Conservation (phyloP, 805 yeast genomes). For the Wickerhamomyces mucosus region DNA sequence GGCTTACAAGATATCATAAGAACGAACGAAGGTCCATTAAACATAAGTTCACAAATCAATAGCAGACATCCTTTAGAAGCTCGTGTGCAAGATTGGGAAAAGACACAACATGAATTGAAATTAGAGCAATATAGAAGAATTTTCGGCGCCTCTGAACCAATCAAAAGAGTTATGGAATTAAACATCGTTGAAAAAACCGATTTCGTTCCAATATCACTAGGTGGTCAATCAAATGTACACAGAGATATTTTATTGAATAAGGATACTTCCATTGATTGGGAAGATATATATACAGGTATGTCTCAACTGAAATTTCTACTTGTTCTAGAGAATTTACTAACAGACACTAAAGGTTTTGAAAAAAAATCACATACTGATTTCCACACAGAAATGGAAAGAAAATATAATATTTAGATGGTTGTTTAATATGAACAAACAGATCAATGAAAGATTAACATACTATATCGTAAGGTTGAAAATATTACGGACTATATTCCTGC, state of each 20-base stretch:
- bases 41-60: slow-evolving; percentile 48
- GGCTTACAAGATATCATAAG: slow-evolving; percentile 63
- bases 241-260: slow-evolving; percentile 70
- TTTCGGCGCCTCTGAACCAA: slow-evolving; percentile 92
- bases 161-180: slow-evolving; percentile 84
- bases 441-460: too few species aligned
- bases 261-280: slow-evolving; percentile 84
- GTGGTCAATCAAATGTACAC: slow-evolving; percentile 53
- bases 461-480: too few species aligned
- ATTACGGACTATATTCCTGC: too few species aligned
- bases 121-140: slow-evolving; percentile 73
- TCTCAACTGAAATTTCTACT: background rate
- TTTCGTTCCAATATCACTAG: slow-evolving; percentile 54
- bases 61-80: slow-evolving; percentile 81
- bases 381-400: slow-evolving; percentile 67
- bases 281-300: slow-evolving; percentile 66
- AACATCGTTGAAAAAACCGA: slow-evolving; percentile 61
- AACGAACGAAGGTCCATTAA: slow-evolving; percentile 50
- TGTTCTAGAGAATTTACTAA: slow-evolving; percentile 6
- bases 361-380: slow-evolving; percentile 35
- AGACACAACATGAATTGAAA: slow-evolving; percentile 56
- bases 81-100: slow-evolving; percentile 73
- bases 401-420: slow-evolving; percentile 22
- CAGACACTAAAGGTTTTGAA: slow-evolving; percentile 27
- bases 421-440: too few species aligned